Evolutionary conservation across 2,329 filamentous ascomycete genomes (phyloP).

Genomic region (Fusarium udum): DNA sequence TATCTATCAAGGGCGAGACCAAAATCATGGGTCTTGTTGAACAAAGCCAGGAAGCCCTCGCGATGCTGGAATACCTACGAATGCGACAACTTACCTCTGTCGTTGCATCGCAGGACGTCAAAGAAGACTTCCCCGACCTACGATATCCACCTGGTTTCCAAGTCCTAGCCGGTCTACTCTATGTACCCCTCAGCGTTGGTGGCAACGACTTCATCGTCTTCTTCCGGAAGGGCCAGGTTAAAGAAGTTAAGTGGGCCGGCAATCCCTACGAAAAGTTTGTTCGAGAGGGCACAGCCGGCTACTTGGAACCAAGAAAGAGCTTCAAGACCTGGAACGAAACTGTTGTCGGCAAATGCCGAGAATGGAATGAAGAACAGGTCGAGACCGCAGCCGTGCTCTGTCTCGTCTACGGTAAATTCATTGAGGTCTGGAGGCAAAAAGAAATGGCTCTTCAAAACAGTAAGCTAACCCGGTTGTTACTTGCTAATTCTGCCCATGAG

Average conservation of each 20-base stretch:
- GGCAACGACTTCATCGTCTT: conserved; percentile 91
- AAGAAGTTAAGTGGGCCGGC: conserved; percentile 84
- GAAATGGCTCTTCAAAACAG: conserved; percentile 85
- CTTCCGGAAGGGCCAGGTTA: conserved; percentile 80
- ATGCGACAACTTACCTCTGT: conserved; percentile 80
- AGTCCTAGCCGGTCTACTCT: conserved; percentile 78
- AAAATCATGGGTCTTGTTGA: conserved; percentile 82
- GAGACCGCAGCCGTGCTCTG: conserved; percentile 90
- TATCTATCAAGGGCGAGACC: conserved; percentile 88
- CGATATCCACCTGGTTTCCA: conserved; percentile 82
- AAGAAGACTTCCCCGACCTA: conserved; percentile 81
- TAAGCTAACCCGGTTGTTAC: conserved; percentile 78
- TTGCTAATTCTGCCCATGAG: conserved; percentile 92
- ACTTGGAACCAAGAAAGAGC: conserved; percentile 80
- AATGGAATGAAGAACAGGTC: conserved; percentile 89
- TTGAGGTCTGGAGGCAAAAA: conserved; percentile 92
- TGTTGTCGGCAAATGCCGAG: conserved; percentile 81
- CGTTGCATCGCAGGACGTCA: conserved; percentile 79
- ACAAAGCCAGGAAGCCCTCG: conserved; percentile 83
- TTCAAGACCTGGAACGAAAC: conserved; percentile 86
- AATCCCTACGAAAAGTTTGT: conserved; percentile 85
- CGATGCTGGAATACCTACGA: conserved; percentile 84
- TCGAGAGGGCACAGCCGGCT: conserved; percentile 75
- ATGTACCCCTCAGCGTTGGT: conserved; percentile 80
- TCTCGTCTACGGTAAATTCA: conserved; percentile 88